phyloP scores from a whole-genome alignment of 2,329 filamentous ascomycete species.

The Phyllosticta ampelicida region DNA sequence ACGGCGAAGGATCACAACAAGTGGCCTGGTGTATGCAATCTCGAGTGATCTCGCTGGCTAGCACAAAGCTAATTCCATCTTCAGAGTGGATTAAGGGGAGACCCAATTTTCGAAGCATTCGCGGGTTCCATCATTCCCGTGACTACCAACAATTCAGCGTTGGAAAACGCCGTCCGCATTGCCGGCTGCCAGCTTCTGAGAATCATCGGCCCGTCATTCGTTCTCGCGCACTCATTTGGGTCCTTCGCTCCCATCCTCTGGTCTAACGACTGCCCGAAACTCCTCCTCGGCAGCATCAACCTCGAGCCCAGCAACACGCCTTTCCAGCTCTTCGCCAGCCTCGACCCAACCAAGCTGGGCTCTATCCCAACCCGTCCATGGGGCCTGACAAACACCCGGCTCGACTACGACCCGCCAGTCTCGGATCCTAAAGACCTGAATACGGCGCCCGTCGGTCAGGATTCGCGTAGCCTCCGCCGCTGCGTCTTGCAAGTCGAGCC shows the following conservation, averaged over 20 bases:
- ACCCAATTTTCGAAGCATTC: constrained; percentile 40
- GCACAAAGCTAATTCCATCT: background rate
- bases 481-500: constrained; percentile 16
- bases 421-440: constrained; percentile 4
- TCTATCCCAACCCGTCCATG: background rate
- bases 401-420: background rate
- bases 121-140: constrained; percentile 16
- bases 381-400: constrained; percentile 6
- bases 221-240: constrained; percentile 35
- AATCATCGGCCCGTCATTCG: constrained; percentile 30
- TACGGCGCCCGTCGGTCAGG: constrained; percentile 9
- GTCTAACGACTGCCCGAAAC: constrained; percentile 16
- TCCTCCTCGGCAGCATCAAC: constrained; percentile 16
- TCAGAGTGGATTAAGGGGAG: constrained; percentile 24
- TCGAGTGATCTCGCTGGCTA: background rate
- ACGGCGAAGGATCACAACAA: constrained; percentile 14
- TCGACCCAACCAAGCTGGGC: background rate
- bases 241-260: constrained; percentile 16
- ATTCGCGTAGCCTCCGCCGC: constrained; percentile 13
- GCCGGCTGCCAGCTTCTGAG: constrained; percentile 29
- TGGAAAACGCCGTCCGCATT: constrained; percentile 12
- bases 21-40: constrained; percentile 23
- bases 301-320: constrained; percentile 13
- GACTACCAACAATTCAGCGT: constrained; percentile 13
- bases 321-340: constrained; percentile 10